Evolutionary conservation across 75 land plant genomes (phyloP).

Genomic region (Pinus albicaulis): DNA sequence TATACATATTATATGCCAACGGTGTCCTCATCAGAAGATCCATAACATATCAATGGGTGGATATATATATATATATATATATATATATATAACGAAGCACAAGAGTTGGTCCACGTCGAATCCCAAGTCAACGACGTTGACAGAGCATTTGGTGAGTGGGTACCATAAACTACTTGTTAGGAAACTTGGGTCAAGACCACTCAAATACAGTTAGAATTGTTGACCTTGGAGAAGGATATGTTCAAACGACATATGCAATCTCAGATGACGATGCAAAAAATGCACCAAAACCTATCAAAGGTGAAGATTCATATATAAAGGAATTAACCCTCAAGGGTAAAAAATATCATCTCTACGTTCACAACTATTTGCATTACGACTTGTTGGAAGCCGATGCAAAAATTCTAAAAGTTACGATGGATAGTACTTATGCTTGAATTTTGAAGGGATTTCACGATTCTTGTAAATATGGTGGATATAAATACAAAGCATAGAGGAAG

Average conservation of each 20-base stretch:
- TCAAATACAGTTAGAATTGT: slow-evolving; percentile 90
- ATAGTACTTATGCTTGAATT: slow-evolving; percentile 53
- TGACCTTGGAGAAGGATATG: slow-evolving; percentile 98
- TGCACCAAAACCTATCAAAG: slow-evolving; percentile 57
- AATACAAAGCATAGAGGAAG: no score
- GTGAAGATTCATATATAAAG: slow-evolving; percentile 80
- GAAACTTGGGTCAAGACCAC: slow-evolving; percentile 68
- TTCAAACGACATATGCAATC: slow-evolving; percentile 99
- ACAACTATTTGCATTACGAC: slow-evolving; percentile 97
- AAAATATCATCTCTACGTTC: slow-evolving; percentile 84
- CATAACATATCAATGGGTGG: no score
- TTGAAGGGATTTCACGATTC: slow-evolving; percentile 69
- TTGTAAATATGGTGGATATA: no score
- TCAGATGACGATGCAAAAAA: slow-evolving; percentile 74
- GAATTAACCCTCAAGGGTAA: slow-evolving; percentile 69
- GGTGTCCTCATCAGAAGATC: no score
- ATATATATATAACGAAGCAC: no score
- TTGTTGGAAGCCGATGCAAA: slow-evolving; percentile 92
- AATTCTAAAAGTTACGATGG: slow-evolving; percentile 60
- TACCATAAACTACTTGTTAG: slow-evolving; percentile 90
- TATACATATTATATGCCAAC: no score
- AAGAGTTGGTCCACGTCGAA: no score
- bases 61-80: no score
- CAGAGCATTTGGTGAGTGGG: slow-evolving; percentile 28
- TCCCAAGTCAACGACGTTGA: no score